Percentiles rank a stretch among this genome's conserved stretches.
Evolutionary conservation across 164 flowering plant species (phyloP).

Genomic region (Stephania cephalantha): DNA sequence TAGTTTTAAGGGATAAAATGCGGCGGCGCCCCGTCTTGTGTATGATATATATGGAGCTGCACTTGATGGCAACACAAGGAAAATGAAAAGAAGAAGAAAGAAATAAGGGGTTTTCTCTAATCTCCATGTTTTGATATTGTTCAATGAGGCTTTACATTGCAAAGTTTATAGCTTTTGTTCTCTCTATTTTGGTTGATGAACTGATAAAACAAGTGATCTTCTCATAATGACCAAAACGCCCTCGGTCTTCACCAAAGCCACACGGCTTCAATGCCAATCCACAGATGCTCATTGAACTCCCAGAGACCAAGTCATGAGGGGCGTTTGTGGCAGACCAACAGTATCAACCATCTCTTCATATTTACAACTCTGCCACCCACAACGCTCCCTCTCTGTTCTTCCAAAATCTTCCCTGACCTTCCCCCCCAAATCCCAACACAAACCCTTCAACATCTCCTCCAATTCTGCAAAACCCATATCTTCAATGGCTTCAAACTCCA

Average conservation of each 20-base stretch:
- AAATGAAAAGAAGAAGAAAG: neutral
- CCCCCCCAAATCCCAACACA: neutral
- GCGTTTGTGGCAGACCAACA: neutral
- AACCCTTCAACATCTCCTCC: neutral
- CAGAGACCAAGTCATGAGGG: neutral
- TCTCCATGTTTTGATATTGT: neutral
- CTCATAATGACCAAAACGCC: neutral
- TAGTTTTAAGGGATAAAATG: neutral
- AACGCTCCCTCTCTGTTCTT: neutral
- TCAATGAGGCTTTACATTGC: too few species aligned
- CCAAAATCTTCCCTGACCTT: neutral
- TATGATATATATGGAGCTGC: neutral
- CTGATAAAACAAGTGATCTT: neutral
- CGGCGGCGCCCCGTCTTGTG: neutral
- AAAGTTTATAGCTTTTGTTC: too few species aligned
- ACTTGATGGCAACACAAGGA: neutral
- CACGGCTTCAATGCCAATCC: neutral
- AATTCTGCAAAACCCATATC: neutral
- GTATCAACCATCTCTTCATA: neutral
- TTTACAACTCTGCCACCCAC: conserved; percentile 15
- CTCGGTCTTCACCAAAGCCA: neutral
- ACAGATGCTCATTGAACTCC: neutral
- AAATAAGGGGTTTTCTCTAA: neutral
- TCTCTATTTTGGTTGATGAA: too few species aligned
- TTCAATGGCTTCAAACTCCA: conserved; percentile 18